A percentile compares a stretch with the other conserved stretches of the same genome.
Evolutionary conservation across 805 yeast species (phyloP).

Genomic region (Isabelozyma pseudorhagii): DNA sequence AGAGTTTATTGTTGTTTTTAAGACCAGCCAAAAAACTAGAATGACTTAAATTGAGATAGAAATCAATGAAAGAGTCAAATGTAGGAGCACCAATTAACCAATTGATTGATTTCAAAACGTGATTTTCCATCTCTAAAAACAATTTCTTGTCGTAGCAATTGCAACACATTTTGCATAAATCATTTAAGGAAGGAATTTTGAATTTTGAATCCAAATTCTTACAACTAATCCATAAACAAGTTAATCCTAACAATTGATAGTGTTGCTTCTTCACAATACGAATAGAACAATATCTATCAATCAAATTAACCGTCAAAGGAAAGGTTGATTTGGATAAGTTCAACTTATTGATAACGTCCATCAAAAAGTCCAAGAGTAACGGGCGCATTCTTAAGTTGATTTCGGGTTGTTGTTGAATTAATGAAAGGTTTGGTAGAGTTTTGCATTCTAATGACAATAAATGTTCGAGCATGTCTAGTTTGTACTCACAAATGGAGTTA

Average conservation of each 20-base stretch:
- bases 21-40: conserved; percentile 21
- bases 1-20: conserved; percentile 22
- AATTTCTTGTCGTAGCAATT: conserved; percentile 53
- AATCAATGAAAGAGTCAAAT: conserved; percentile 60
- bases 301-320: conserved; percentile 43
- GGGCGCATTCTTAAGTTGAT: conserved; percentile 44
- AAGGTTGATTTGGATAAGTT: conserved; percentile 38
- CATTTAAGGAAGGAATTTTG: conserved; percentile 53
- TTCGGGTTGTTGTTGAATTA: conserved; percentile 46
- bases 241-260: conserved; percentile 42
- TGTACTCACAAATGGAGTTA: conserved; percentile 41
- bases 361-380: conserved; percentile 38
- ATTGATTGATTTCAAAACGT: conserved; percentile 56
- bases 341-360: conserved; percentile 43
- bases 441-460: conserved; percentile 25
- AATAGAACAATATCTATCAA: conserved; percentile 43
- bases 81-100: conserved; percentile 67
- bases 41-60: conserved; percentile 40
- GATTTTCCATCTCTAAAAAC: conserved; percentile 67
- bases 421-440: conserved; percentile 28
- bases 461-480: conserved; percentile 39
- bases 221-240: conserved; percentile 43
- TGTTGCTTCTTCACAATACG: conserved; percentile 45
- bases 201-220: conserved; percentile 52
- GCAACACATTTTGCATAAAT: conserved; percentile 55